Evolutionary conservation across 305 asterid genomes (phyloP).

Genomic region (Vinca major): DNA sequence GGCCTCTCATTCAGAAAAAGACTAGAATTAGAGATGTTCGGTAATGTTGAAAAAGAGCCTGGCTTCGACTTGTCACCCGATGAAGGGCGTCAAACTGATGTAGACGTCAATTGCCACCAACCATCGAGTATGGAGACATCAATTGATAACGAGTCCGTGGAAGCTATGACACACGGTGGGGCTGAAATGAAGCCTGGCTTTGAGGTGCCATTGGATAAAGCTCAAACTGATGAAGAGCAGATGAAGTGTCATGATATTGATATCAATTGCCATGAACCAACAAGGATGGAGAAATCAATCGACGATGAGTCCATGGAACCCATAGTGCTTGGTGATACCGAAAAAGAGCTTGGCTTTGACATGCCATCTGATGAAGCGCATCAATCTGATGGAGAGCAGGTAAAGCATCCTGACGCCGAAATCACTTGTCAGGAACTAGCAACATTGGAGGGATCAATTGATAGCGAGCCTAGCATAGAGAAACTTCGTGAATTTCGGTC

Average conservation of each 20-base stretch:
- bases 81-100: conserved; percentile 19
- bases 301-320: conserved; percentile 42
- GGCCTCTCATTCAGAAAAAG: conserved; percentile 43
- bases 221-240: conserved; percentile 22
- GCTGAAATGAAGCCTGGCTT: conserved; percentile 26
- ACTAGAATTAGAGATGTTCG: conserved; percentile 26
- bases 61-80: conserved; percentile 21
- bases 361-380: conserved; percentile 19
- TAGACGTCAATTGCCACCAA: conserved; percentile 20
- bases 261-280: conserved; percentile 20
- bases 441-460: conserved; percentile 22
- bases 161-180: conserved; percentile 39
- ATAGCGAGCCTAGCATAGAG: conserved; percentile 26
- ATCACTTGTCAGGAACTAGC: conserved; percentile 20
- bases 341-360: conserved; percentile 23
- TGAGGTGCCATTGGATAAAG: conserved; percentile 21
- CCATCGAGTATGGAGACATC: conserved; percentile 21
- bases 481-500: conserved; percentile 26
- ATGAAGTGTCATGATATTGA: neutral
- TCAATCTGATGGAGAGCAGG: conserved; percentile 20
- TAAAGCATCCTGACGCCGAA: neutral
- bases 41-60: conserved; percentile 33
- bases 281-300: conserved; percentile 21
- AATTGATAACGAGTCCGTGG: conserved; percentile 34
- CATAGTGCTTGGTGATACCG: conserved; percentile 36